Conservation (phyloP, 129 eudicot species). For the Flaveria ramosissima region DNA sequence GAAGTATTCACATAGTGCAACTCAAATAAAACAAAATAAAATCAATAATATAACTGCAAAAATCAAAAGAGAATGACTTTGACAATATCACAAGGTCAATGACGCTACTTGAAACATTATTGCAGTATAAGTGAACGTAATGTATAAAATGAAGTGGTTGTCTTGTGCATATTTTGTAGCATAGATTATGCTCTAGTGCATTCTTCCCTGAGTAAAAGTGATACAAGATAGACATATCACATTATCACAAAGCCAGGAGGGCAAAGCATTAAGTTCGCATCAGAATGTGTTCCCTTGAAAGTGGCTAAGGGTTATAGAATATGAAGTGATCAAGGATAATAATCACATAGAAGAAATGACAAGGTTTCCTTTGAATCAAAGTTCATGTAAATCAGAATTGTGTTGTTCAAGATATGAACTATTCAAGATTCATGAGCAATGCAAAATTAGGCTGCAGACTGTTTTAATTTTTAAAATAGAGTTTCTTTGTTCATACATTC, state of each 20-base stretch:
- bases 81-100: neutral
- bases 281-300: neutral
- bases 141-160: neutral
- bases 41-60: neutral
- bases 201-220: neutral
- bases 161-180: neutral
- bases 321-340: neutral
- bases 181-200: neutral
- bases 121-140: neutral
- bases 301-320: neutral
- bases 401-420: neutral
- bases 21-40: neutral
- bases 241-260: no score
- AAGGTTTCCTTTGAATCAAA: neutral
- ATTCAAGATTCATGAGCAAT: neutral
- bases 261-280: neutral
- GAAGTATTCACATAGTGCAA: neutral
- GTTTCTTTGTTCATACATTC: neutral
- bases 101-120: neutral
- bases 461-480: neutral
- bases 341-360: neutral
- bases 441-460: neutral
- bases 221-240: neutral
- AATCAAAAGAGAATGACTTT: neutral
- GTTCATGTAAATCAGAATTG: neutral